Conservation (phyloP, 2,329 filamentous ascomycete species). For the Phaeosphaeriaceae sp. region DNA sequence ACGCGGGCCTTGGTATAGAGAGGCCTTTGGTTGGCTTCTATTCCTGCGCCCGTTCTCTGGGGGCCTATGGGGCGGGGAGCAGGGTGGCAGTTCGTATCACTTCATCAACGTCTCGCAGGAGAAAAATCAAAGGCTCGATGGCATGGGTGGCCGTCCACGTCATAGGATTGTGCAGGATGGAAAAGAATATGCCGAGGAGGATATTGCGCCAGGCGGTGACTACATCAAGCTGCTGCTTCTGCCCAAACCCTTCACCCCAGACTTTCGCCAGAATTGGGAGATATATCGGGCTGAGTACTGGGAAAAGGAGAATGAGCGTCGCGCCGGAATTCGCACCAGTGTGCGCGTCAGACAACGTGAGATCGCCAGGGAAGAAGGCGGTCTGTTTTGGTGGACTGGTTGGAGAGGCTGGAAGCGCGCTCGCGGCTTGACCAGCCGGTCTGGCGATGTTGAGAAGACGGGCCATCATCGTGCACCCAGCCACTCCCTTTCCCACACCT, state of each 20-base stretch:
- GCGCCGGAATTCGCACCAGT: conserved; percentile 73
- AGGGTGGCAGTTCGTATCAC: conserved; percentile 73
- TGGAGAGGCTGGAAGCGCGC: conserved; percentile 62
- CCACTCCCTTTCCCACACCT: conserved; percentile 22
- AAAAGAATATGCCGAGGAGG: conserved; percentile 75
- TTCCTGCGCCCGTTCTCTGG: conserved; percentile 78
- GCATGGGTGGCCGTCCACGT: conserved; percentile 29
- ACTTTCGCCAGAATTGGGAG: conserved; percentile 97
- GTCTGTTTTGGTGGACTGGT: conserved; percentile 87
- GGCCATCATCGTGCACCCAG: conserved; percentile 19
- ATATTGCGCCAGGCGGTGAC: conserved; percentile 87
- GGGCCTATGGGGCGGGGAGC: conserved; percentile 49
- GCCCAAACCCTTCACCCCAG: conserved; percentile 92
- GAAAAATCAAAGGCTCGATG: conserved; percentile 34
- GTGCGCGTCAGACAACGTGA: conserved; percentile 72
- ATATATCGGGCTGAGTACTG: conserved; percentile 93
- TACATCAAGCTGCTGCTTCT: conserved; percentile 88
- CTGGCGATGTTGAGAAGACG: conserved; percentile 40
- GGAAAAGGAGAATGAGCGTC: conserved; percentile 93
- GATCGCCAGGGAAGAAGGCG: conserved; percentile 70
- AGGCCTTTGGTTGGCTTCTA: conserved; percentile 72
- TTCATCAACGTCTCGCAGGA: conserved; percentile 69
- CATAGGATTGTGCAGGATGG: conserved; percentile 63
- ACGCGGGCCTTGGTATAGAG: conserved; percentile 80
- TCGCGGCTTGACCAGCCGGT: conserved; percentile 31